Conservation (phyloP, 164 flowering plant species). For the Buxus sempervirens region DNA sequence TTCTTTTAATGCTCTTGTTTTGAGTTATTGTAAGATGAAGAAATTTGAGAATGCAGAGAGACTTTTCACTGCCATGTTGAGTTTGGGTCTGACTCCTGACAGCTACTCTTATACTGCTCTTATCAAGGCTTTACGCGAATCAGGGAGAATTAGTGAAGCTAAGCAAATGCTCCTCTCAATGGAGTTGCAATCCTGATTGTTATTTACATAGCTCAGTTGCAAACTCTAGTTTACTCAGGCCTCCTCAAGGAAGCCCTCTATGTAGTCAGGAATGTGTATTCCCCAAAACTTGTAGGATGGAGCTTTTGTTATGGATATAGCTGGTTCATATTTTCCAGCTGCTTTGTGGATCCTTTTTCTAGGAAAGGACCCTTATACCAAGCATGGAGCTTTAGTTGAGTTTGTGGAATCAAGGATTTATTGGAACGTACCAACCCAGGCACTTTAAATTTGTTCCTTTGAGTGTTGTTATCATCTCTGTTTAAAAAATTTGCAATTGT, state of each 20-base stretch:
- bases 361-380: background rate
- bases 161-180: constrained; percentile 47
- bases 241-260: constrained; percentile 39
- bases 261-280: constrained; percentile 24
- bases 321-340: constrained; percentile 3
- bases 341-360: constrained; percentile 1
- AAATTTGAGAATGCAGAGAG: constrained; percentile 56
- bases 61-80: constrained; percentile 56
- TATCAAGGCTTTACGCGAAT: constrained; percentile 50
- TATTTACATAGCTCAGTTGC: constrained; percentile 39
- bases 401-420: constrained; percentile 3
- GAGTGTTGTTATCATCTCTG: background rate
- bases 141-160: constrained; percentile 59
- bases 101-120: constrained; percentile 55
- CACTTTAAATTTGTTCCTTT: background rate
- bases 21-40: constrained; percentile 54
- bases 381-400: background rate
- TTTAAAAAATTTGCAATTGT: background rate
- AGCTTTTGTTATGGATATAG: background rate
- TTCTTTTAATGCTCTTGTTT: constrained; percentile 73
- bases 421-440: constrained; percentile 6
- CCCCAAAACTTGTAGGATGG: constrained; percentile 14
- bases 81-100: constrained; percentile 61
- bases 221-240: constrained; percentile 28
- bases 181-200: constrained; percentile 71